Evolutionary conservation across 2,329 filamentous ascomycete genomes (phyloP), one percentile per base, ranked within the genome.

Genomic region (Alternaria rosae): DNA sequence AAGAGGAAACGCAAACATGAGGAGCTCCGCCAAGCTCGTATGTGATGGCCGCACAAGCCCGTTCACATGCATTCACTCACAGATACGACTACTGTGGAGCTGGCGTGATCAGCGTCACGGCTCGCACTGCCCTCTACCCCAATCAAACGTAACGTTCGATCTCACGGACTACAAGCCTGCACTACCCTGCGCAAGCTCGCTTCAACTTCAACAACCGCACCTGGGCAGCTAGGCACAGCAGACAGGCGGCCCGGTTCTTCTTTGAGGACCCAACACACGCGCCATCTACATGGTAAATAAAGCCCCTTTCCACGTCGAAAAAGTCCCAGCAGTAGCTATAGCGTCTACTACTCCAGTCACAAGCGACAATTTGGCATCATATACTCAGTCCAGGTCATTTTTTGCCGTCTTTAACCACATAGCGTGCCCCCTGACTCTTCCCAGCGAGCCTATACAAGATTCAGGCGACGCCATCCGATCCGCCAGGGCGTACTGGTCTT

Each of bases 11-110:
- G 32, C 35, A 17, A 38, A 5, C n/a, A 1, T 17, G 5, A 38
- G 35, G 8, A 25, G 3, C 25, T n/a, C 2, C n/a, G 15, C 44
- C 41, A 43, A 43, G 41, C 41, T 17, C 3, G 4, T 21, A 12
- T 15, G 25, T 30, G 25, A 25, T 13, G 44, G n/a, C 1, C 13
- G n/a, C n/a, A 26, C 44, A 20, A 21, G 17, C 41, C 17, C 44
- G 11, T 50, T 32, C 26, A 50, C 17, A 26, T 50, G n/a, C 26
- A 32, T 50, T 50, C 45, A 50, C 45, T 50, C 30, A 17, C 17
- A 20, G 10, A 4, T 21, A 12, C 7, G 12, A 32, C 17, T 15
- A 32, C n/a, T n/a, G 8, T 38, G 35, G 35, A 38, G 35, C 35
- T 38, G 6, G 35, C 17, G 35, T 38, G 17, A n/a, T 17, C 15